Base-by-base conservation (phyloP, 1,139 yeast genomes). In the Lodderomyces margitis region DNA sequence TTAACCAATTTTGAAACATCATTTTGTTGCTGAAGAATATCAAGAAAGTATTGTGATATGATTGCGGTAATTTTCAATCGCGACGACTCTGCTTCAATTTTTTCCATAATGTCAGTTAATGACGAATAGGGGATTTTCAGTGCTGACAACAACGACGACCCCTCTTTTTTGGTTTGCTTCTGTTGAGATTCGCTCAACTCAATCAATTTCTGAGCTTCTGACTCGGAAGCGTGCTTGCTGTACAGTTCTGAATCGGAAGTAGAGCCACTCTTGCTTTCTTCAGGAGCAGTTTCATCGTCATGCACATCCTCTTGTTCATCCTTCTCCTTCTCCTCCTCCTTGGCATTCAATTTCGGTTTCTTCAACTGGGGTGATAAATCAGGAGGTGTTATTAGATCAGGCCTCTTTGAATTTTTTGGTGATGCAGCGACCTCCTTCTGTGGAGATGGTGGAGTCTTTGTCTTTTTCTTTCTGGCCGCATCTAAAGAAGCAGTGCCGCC, bases 41-140 rank as follows among this genome's bases (percentile, higher is more conserved):
- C 74, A 17, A 75, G 62, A 55, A 87, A 85, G 57, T 88, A 84
- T 37, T 78, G 82, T 0, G 95, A 76, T 27, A 92, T 81, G 42
- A 80, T 66, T 36, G 87, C 81, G 16, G 85, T 79, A 54, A 91
- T 91, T 51, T 88, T 86, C 41, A 92, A 72, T 41, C 98, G 70
- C 15, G 89, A 86, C 1, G 96, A 74, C 32, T 89, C 95, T 1
- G 71, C 61, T 55, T 89, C 98, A 41, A 92, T 75, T 42, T 75
- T 70, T 46, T 86, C 89, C 63, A 91, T 89, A 2, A 86, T 76
- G 3, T 76, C 74, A 21, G 87, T 77, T 33, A 92, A 62, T 15
- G 76, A 75, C 2, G 83, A 66, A 57, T 88, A 91, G 5, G 82
- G 79, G 16, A 85, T 71, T 28, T 61, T 65, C 3, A 53, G 27